Percentiles rank a stretch among this genome's conserved stretches.
Conservation (phyloP, 257 asterid species). For the Solanum paucissectum region DNA sequence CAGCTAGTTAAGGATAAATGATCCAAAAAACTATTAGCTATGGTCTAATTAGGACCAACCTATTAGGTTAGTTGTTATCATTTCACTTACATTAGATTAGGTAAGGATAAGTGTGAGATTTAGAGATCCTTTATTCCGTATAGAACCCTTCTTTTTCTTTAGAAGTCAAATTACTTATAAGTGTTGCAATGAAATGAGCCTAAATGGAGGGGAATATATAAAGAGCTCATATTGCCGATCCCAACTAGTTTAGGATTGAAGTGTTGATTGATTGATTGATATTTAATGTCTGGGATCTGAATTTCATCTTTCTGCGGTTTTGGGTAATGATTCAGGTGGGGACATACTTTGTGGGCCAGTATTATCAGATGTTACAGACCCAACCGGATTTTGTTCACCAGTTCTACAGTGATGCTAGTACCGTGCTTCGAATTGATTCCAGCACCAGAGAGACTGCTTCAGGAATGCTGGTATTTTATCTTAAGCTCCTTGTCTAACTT, state of each 20-base stretch:
- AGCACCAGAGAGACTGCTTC: conserved; percentile 64
- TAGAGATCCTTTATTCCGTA: neutral
- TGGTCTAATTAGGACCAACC: neutral
- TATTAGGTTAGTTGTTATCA: neutral
- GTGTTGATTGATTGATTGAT: neutral
- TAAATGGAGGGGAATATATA: neutral
- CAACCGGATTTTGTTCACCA: conserved; percentile 83
- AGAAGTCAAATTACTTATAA: neutral
- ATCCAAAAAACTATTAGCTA: neutral
- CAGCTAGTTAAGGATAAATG: neutral
- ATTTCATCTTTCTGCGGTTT: neutral
- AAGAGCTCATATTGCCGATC: neutral
- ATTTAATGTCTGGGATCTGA: neutral
- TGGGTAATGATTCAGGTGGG: conserved; percentile 58
- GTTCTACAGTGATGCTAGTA: conserved; percentile 84
- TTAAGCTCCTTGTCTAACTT: neutral
- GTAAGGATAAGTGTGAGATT: neutral
- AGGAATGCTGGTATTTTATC: conserved; percentile 63
- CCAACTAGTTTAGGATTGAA: neutral
- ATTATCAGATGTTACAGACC: conserved; percentile 81
- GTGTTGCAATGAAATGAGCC: neutral
- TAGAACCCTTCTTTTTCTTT: neutral
- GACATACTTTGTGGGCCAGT: conserved; percentile 90
- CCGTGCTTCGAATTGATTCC: conserved; percentile 86
- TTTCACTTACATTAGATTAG: neutral